Evolutionary conservation across 495 filamentous ascomycete species (phyloP).

Genomic region (Penicillium argentinense): DNA sequence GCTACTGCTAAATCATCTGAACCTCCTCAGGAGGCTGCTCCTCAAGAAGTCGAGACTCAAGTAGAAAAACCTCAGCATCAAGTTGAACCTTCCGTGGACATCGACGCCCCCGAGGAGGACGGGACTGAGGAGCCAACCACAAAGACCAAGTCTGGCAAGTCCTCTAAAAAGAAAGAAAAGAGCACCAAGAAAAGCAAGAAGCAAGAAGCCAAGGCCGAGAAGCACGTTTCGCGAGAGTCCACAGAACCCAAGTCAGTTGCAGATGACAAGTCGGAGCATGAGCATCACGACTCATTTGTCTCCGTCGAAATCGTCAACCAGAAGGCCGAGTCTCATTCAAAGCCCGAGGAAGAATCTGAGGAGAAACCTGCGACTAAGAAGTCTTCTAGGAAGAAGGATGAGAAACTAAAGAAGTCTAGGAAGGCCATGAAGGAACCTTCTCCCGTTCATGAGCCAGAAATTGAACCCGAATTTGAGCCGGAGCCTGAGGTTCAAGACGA

Average conservation of each 20-base stretch:
- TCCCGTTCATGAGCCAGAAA: slow-evolving; percentile 1
- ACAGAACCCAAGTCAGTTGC: slow-evolving; percentile 27
- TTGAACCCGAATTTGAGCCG: slow-evolving; percentile 11
- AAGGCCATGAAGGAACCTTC: slow-evolving; percentile 37
- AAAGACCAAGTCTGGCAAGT: slow-evolving; percentile 24
- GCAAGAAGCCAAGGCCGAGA: slow-evolving; percentile 27
- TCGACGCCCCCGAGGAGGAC: background rate
- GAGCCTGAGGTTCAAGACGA: slow-evolving; percentile 27
- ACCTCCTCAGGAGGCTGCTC: too few relatives aligned
- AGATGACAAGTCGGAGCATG: slow-evolving; percentile 15
- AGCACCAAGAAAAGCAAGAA: slow-evolving; percentile 29
- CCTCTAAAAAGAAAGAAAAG: slow-evolving; percentile 32
- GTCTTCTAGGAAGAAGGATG: slow-evolving; percentile 38
- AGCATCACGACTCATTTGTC: background rate
- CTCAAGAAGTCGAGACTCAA: slow-evolving; percentile 1
- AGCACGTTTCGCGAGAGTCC: slow-evolving; percentile 26
- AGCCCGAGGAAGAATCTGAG: slow-evolving; percentile 38
- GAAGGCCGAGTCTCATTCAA: slow-evolving; percentile 7
- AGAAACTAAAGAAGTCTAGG: slow-evolving; percentile 50
- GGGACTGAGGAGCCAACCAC: slow-evolving; percentile 27
- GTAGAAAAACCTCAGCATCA: slow-evolving; percentile 4
- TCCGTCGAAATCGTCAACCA: background rate
- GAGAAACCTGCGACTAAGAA: slow-evolving; percentile 32
- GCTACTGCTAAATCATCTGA: slow-evolving; percentile 19
- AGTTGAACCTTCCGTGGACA: background rate